Evolutionary conservation across 2,329 filamentous ascomycete genomes (phyloP).

Genomic region (Alternaria atra): DNA sequence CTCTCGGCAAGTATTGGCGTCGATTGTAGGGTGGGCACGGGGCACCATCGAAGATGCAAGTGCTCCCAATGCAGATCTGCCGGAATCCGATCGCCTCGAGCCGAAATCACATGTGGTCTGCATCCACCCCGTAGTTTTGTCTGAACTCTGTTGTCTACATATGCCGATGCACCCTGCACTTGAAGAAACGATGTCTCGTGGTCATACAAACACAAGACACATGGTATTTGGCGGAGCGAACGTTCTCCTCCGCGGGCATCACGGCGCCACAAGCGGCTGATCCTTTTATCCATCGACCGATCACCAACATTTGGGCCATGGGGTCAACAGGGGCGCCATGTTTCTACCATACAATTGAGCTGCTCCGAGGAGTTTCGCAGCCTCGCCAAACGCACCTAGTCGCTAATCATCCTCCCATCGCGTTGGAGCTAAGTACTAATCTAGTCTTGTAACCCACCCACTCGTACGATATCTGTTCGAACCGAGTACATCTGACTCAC

Average conservation of each 20-base stretch:
- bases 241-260: neutral
- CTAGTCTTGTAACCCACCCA: neutral
- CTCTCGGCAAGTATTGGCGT: constrained; percentile 38
- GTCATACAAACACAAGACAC: constrained; percentile 1
- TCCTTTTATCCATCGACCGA: constrained; percentile 10
- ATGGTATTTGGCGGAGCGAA: neutral
- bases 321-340: constrained; percentile 4
- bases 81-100: constrained; percentile 2
- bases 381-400: neutral
- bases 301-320: neutral
- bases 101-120: neutral
- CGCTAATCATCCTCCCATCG: neutral
- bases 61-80: constrained; percentile 10
- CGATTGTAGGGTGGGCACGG: constrained; percentile 36
- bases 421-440: neutral
- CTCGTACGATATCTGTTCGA: constrained; percentile 1
- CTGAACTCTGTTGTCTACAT: neutral
- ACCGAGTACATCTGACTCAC: neutral
- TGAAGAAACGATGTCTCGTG: neutral
- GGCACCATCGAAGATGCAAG: constrained; percentile 10
- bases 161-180: neutral
- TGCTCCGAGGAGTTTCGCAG: neutral
- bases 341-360: neutral
- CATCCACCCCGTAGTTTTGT: neutral
- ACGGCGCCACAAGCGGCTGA: constrained; percentile 2